Conservation (phyloP, 257 asterid genomes). For the Przewalskia tangutica region DNA sequence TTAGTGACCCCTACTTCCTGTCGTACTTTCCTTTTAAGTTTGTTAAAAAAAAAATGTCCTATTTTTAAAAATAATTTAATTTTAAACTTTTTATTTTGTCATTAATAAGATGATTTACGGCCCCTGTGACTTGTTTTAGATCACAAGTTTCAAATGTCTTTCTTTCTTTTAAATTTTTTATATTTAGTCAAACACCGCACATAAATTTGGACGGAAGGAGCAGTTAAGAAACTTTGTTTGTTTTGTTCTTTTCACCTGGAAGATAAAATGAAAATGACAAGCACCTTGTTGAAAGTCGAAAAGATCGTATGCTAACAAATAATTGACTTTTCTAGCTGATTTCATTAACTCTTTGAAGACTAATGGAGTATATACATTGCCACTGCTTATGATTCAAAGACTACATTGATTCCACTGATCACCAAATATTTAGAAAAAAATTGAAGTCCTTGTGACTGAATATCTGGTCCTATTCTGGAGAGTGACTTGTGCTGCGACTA, state of each 20-base stretch:
- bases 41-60: neutral
- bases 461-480: constrained; percentile 14
- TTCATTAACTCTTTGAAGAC: neutral
- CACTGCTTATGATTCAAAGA: neutral
- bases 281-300: neutral
- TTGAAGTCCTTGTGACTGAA: neutral
- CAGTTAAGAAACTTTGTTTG: neutral
- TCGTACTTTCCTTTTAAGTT: too few species aligned
- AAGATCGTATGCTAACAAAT: neutral
- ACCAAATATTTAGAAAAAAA: neutral
- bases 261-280: neutral
- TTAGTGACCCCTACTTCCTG: too few species aligned
- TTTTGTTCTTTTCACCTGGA: neutral
- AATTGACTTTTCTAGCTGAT: neutral
- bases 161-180: neutral
- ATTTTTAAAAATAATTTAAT: neutral
- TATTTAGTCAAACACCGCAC: neutral
- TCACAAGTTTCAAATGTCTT: neutral
- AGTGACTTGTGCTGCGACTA: constrained; percentile 13
- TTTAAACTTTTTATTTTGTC: neutral
- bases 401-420: neutral
- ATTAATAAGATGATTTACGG: neutral
- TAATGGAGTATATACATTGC: neutral
- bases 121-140: neutral
- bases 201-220: neutral